phyloP scores from a whole-genome alignment of 169 alveolate genomes.

The Perkinsus chesapeaki region DNA sequence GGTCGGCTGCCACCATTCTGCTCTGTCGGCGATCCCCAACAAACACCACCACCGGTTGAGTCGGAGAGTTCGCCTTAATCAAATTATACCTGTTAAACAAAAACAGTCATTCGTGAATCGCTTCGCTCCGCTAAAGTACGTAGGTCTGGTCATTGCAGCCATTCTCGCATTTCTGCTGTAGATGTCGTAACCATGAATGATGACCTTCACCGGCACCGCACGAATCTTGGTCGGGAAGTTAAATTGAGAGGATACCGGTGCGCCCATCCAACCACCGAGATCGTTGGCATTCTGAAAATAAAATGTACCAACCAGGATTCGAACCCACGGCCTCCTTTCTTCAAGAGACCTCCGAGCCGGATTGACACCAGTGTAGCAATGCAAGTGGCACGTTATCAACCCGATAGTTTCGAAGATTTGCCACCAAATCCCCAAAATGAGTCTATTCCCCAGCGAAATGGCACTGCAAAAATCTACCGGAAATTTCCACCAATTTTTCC shows the following conservation, averaged over 20 bases:
- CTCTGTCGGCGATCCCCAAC: constrained; percentile 91
- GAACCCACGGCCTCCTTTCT: neutral
- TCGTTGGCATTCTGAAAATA: constrained; percentile 50
- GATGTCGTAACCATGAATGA: constrained; percentile 55
- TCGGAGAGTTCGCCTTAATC: constrained; percentile 42
- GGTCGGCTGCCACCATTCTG: constrained; percentile 84
- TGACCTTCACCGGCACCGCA: constrained; percentile 49
- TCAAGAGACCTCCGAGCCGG: too few species aligned
- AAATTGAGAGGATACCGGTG: constrained; percentile 27
- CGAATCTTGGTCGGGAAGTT: constrained; percentile 54
- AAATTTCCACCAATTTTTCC: too few species aligned
- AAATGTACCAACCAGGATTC: neutral
- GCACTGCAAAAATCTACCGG: too few species aligned
- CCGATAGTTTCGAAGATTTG: too few species aligned
- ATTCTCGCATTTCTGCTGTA: constrained; percentile 71
- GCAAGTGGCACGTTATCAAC: too few species aligned
- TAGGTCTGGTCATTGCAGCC: constrained; percentile 79
- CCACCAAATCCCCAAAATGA: too few species aligned
- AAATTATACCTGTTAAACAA: constrained; percentile 20
- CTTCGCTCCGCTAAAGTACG: constrained; percentile 42
- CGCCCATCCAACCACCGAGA: constrained; percentile 57
- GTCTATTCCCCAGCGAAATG: too few species aligned
- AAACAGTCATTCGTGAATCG: neutral
- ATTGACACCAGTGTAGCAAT: too few species aligned
- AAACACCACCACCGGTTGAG: constrained; percentile 68